These are phyloP conservation scores for Aspergillus sp. DNA, from an alignment of 2,329 filamentous ascomycete genomes.

Conservation along the genomic window DNA sequence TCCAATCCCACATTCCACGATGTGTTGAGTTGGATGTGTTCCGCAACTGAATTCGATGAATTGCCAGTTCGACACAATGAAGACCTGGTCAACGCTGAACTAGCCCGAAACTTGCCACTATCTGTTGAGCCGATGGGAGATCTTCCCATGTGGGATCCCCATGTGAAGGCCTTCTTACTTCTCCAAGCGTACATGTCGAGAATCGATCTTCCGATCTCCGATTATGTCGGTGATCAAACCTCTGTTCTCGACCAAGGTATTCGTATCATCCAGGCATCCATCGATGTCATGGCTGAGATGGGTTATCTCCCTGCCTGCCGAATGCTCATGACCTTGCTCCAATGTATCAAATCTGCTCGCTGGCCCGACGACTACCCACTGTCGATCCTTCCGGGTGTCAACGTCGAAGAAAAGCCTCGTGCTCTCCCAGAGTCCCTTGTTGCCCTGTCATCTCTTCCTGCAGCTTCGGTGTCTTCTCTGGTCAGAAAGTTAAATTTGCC, in stretches of 20 bases:
- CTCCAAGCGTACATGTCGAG: slow-evolving; percentile 94
- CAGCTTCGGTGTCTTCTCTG: slow-evolving; percentile 19
- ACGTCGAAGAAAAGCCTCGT: slow-evolving; percentile 18
- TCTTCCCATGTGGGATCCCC: slow-evolving; percentile 95
- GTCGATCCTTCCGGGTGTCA: slow-evolving; percentile 72
- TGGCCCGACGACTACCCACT: slow-evolving; percentile 82
- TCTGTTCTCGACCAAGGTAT: slow-evolving; percentile 91
- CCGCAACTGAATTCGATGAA: slow-evolving; percentile 93
- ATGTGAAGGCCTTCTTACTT: slow-evolving; percentile 91
- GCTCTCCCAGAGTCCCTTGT: slow-evolving; percentile 21
- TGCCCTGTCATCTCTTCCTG: slow-evolving; percentile 27
- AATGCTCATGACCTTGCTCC: slow-evolving; percentile 78
- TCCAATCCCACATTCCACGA: slow-evolving; percentile 73
- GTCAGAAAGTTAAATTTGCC: slow-evolving; percentile 25
- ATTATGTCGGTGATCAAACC: slow-evolving; percentile 92
- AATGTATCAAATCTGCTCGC: slow-evolving; percentile 85
- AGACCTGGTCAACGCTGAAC: slow-evolving; percentile 89
- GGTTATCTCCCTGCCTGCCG: slow-evolving; percentile 72
- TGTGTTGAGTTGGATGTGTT: slow-evolving; percentile 85
- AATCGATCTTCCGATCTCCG: slow-evolving; percentile 85
- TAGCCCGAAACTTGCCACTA: slow-evolving; percentile 77
- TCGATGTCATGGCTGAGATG: slow-evolving; percentile 91
- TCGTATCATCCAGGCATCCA: slow-evolving; percentile 90
- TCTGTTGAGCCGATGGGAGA: slow-evolving; percentile 54
- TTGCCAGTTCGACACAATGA: slow-evolving; percentile 97